These are phyloP conservation scores for Solanum ossicruentum DNA, from an alignment of 257 asterid species.

Conservation along the genomic window DNA sequence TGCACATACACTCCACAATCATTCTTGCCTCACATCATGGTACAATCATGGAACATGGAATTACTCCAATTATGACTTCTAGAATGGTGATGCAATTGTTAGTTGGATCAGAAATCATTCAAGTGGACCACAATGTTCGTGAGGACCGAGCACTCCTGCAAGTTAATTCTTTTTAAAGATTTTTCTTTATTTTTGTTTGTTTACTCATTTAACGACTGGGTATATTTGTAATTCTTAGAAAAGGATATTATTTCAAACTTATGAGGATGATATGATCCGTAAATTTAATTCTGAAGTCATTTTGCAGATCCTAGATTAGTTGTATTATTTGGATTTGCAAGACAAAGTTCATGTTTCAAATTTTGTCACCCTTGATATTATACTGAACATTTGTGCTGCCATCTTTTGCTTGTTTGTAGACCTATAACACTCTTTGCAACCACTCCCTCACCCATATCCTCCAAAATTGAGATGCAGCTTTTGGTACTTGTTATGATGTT, in stretches of 20 bases:
- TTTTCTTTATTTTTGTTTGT: background rate
- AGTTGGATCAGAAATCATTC: slow-evolving; percentile 56
- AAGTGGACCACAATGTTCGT: slow-evolving; percentile 63
- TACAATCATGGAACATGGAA: slow-evolving; percentile 67
- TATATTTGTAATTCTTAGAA: background rate
- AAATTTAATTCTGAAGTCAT: background rate
- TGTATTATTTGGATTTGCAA: background rate
- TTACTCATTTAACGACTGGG: background rate
- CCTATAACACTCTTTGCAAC: background rate
- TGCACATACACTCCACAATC: slow-evolving; percentile 51
- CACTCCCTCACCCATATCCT: background rate
- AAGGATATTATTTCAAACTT: background rate
- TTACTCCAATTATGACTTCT: slow-evolving; percentile 62
- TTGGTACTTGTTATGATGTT: background rate
- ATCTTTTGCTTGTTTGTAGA: background rate
- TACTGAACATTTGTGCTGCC: background rate
- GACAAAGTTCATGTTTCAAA: background rate
- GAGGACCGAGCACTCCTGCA: slow-evolving; percentile 69
- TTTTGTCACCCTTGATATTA: background rate
- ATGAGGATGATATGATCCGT: background rate
- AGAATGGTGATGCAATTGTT: slow-evolving; percentile 58
- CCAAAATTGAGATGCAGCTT: background rate
- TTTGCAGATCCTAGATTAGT: background rate
- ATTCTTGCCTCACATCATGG: slow-evolving; percentile 67
- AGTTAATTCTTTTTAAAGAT: background rate